Evolutionary conservation across 768 basidiomycete species (phyloP), one percentile per base, ranked within the genome.

Genomic region (Lactifluus volemus): DNA sequence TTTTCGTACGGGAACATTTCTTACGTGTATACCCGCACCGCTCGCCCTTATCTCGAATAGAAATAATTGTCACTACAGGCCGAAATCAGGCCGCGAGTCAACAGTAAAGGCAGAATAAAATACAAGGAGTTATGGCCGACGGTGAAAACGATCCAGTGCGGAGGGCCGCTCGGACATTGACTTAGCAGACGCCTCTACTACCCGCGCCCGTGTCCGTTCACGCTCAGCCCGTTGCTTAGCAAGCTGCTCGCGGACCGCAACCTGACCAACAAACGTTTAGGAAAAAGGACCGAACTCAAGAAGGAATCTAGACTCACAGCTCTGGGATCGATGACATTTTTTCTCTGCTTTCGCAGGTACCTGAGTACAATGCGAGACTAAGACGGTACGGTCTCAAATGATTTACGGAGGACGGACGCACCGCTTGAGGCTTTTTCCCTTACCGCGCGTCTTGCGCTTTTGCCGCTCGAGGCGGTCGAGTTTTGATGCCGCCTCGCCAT

Each of bases 291-390:
- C 32, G 12, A 7, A 5, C 44, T 15, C 0, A 15, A 39, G 14
- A 47, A 47, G 12, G n/a, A 47, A 25, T 47, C 4, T 52, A 17
- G 49, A 76, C 81, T 57, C 58, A 90, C 88, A 25, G 81, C 79
- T 25, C 81, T 79, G 25, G 92, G 91, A 70, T 98, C 94, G 63
- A 98, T 83, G 51, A 98, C 90, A 68, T 98, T 97, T 78, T 95
- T 93, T 71, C 92, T 84, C 73, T 96, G 89, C 77, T 94, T 97
- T 68, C 90, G 81, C 63, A 97, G 72, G 71, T 84, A 89, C 49
- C 81, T 83, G 9, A 30, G 5, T 14, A 15, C 19, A 47, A 54
- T 14, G 39, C 21, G 11, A 15, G 53, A 15, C 11, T 42, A 32
- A 60, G 34, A 45, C 25, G 38, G n/a, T 34, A 44, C 6, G 48